A percentile compares a stretch with the other conserved stretches of the same genome.
Conservation (phyloP, 73 alveolate species). For the Blepharisma stoltei region DNA sequence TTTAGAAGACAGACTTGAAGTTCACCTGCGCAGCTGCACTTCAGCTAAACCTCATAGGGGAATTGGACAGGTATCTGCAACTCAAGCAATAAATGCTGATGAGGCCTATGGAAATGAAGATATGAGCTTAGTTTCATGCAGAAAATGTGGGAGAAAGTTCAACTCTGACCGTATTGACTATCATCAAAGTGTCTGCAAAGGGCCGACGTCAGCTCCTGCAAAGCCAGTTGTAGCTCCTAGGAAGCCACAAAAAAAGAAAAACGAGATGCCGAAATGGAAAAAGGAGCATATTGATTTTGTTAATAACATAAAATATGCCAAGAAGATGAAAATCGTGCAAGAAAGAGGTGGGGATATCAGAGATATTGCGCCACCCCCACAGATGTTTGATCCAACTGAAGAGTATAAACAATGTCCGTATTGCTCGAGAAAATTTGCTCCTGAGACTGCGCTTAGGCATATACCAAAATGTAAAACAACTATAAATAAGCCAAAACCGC, state of each 20-base stretch:
- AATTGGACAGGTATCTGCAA: too few species aligned
- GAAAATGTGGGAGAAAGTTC: constrained; percentile 51
- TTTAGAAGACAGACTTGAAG: constrained; percentile 82
- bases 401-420: constrained; percentile 60
- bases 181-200: constrained; percentile 45
- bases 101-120: neutral
- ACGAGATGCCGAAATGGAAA: constrained; percentile 54
- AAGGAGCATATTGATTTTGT: constrained; percentile 61
- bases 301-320: constrained; percentile 54
- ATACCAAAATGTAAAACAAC: constrained; percentile 63
- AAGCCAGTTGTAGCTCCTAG: neutral
- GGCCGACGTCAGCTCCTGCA: neutral
- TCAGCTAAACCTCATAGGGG: constrained; percentile 19
- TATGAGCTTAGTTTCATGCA: constrained; percentile 35
- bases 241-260: constrained; percentile 23
- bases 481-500: constrained; percentile 63
- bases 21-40: constrained; percentile 83
- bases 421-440: constrained; percentile 58
- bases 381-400: constrained; percentile 32
- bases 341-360: constrained; percentile 78
- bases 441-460: constrained; percentile 58
- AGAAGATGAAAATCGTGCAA: constrained; percentile 54
- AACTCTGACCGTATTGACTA: constrained; percentile 43
- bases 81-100: too few species aligned
- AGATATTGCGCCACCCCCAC: constrained; percentile 49